phyloP scores from a whole-genome alignment of 2,329 filamentous ascomycete species.

The Aspergillus quadricinctus region DNA sequence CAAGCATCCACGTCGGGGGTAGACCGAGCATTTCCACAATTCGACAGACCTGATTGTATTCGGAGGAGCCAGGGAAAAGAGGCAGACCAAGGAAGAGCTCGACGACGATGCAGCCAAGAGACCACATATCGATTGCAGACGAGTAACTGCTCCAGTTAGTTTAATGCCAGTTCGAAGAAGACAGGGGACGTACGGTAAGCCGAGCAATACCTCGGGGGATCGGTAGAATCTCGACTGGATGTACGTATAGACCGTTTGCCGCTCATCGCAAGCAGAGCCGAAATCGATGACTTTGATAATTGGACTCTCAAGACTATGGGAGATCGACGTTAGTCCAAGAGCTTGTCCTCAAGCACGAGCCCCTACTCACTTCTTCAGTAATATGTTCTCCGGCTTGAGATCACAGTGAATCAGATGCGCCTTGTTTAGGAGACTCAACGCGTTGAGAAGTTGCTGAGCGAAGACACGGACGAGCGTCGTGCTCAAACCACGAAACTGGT shows the following conservation, averaged over 20 bases:
- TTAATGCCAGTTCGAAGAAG: conserved; percentile 4
- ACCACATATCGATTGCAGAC: conserved; percentile 99
- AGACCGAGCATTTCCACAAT: conserved; percentile 98
- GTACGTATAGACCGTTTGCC: conserved; percentile 98
- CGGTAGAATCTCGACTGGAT: conserved; percentile 98
- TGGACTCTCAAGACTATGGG: conserved; percentile 76
- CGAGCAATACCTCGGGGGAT: conserved; percentile 92
- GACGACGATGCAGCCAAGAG: conserved; percentile 94
- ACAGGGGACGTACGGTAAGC: conserved; percentile 59
- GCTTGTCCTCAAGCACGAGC: neutral
- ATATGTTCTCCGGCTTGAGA: conserved; percentile 95
- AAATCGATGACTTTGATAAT: conserved; percentile 99
- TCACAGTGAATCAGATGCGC: conserved; percentile 97
- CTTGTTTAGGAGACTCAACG: conserved; percentile 87
- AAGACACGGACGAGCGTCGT: conserved; percentile 96
- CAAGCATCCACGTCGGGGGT: conserved; percentile 97
- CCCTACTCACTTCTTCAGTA: conserved; percentile 75
- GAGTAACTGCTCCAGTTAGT: conserved; percentile 61
- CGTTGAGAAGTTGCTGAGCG: conserved; percentile 92
- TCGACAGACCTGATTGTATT: conserved; percentile 96
- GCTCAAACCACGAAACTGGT: conserved; percentile 95
- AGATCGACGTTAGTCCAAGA: conserved; percentile 7
- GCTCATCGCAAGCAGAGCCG: conserved; percentile 94
- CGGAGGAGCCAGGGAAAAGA: conserved; percentile 92
- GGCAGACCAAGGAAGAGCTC: conserved; percentile 94